Conservation (phyloP, 108 stramenopile species). For the Nannochloropsis granulata region DNA sequence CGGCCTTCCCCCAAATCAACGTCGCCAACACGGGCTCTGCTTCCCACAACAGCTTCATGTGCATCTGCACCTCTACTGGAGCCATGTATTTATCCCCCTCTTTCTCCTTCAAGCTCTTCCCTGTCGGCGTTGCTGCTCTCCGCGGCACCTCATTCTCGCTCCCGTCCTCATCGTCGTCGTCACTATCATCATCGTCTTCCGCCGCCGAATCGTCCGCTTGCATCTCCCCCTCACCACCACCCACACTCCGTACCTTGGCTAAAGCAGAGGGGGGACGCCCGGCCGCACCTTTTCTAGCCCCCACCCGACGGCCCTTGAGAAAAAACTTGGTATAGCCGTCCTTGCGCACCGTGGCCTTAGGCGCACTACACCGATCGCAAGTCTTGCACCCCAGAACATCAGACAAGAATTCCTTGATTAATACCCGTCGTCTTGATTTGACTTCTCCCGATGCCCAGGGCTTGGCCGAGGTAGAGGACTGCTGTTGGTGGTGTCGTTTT, state of each 20-base stretch:
- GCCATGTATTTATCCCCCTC: slow-evolving; percentile 69
- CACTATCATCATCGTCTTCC: slow-evolving; percentile 8
- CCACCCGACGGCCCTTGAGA: slow-evolving; percentile 22
- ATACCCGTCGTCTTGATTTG: slow-evolving; percentile 38
- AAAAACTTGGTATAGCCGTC: slow-evolving; percentile 91
- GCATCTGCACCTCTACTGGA: slow-evolving; percentile 75
- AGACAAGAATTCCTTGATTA: slow-evolving; percentile 57
- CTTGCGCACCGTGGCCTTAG: slow-evolving; percentile 66
- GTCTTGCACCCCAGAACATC: slow-evolving; percentile 40
- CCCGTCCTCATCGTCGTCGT: slow-evolving; percentile 30
- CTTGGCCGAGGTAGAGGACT: neutral
- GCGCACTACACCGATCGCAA: slow-evolving; percentile 79
- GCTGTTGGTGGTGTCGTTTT: slow-evolving; percentile 2
- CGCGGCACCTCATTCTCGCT: neutral
- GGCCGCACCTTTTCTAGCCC: neutral
- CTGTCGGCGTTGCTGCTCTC: neutral
- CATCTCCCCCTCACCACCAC: slow-evolving; percentile 23
- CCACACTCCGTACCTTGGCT: neutral
- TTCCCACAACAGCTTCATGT: slow-evolving; percentile 70
- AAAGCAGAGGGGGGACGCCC: neutral
- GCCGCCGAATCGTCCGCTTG: slow-evolving; percentile 18
- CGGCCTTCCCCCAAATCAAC: slow-evolving; percentile 53
- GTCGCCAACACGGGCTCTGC: slow-evolving; percentile 46
- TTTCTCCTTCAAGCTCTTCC: neutral
- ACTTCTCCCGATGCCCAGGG: slow-evolving; percentile 24